Evolutionary conservation across 2,329 filamentous ascomycete genomes (phyloP).

Genomic region (Aspergillus fumigatiaffinis): DNA sequence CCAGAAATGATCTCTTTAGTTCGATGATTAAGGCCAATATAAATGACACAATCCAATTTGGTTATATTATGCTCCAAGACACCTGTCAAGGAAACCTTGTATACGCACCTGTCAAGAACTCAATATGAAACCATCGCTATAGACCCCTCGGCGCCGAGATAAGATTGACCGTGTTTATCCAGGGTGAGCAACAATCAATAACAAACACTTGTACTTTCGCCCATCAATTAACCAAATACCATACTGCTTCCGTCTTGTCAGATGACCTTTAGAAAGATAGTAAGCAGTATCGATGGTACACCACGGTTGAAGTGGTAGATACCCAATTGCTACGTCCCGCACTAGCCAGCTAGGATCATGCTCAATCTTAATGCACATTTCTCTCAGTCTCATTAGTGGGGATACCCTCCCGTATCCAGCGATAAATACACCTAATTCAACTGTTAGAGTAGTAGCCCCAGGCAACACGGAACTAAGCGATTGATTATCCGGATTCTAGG

Average conservation of each 20-base stretch:
- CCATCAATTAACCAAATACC: background rate
- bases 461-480: background rate
- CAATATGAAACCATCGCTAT: background rate
- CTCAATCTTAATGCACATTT: background rate
- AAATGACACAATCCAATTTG: background rate
- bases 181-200: background rate
- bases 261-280: background rate
- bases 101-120: background rate
- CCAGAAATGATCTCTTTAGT: background rate
- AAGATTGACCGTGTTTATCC: background rate
- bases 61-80: background rate
- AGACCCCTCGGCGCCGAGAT: background rate
- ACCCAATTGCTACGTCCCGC: background rate
- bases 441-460: background rate
- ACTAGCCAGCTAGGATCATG: no score
- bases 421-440: background rate
- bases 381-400: background rate
- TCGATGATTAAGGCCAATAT: background rate
- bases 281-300: background rate
- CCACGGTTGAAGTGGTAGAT: no score
- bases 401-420: background rate
- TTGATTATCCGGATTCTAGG: background rate
- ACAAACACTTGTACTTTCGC: background rate
- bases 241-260: background rate
- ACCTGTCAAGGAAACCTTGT: background rate